These are phyloP conservation scores for Cryoendolithus antarcticus DNA, from an alignment of 2,329 filamentous ascomycete species.

Conservation along the genomic window DNA sequence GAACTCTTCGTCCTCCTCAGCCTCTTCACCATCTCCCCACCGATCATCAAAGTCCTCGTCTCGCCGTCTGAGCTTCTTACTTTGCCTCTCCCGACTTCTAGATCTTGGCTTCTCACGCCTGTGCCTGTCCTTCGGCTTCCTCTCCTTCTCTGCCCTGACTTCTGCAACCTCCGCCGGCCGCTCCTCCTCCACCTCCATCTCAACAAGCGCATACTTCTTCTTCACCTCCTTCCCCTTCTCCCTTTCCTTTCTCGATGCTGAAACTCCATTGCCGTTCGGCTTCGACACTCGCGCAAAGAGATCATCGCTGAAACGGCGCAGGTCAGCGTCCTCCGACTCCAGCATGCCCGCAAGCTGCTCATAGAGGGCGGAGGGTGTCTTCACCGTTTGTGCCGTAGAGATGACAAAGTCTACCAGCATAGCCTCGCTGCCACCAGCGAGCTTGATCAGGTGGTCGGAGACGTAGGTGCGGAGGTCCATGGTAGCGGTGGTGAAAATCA, in stretches of 20 bases:
- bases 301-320: slow-evolving; percentile 36
- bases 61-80: slow-evolving; percentile 40
- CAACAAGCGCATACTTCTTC: slow-evolving; percentile 42
- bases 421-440: slow-evolving; percentile 43
- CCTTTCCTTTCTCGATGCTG: slow-evolving; percentile 10
- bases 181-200: slow-evolving; percentile 39
- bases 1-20: slow-evolving; percentile 46
- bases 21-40: slow-evolving; percentile 67
- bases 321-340: slow-evolving; percentile 34
- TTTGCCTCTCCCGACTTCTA: slow-evolving; percentile 26
- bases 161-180: slow-evolving; percentile 9
- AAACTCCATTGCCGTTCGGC: background rate
- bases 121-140: slow-evolving; percentile 26
- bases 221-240: slow-evolving; percentile 23
- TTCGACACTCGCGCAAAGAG: slow-evolving; percentile 27
- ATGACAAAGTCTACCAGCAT: slow-evolving; percentile 46
- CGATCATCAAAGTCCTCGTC: slow-evolving; percentile 57
- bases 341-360: slow-evolving; percentile 42
- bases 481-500: slow-evolving; percentile 1
- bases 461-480: slow-evolving; percentile 27
- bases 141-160: slow-evolving; percentile 12
- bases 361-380: slow-evolving; percentile 34
- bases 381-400: slow-evolving; percentile 39
- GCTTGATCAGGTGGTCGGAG: slow-evolving; percentile 39
- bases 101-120: slow-evolving; percentile 25